phyloP scores from a whole-genome alignment of 495 filamentous ascomycete genomes.

The Penicillium fimorum region DNA sequence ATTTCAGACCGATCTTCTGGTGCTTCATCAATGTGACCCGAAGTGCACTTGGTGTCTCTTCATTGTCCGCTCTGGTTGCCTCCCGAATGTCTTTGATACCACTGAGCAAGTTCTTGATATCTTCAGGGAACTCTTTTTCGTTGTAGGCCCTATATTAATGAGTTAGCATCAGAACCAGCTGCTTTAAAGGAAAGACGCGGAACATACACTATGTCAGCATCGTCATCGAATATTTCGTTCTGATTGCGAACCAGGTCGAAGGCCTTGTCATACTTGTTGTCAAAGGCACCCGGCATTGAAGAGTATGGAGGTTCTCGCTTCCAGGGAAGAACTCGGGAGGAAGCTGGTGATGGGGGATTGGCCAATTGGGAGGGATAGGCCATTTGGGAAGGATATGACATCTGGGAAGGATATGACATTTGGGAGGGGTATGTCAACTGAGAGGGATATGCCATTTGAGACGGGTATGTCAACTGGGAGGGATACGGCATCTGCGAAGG shows the following conservation, averaged over 20 bases:
- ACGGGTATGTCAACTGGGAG: background rate
- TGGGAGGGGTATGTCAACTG: slow-evolving; percentile 8
- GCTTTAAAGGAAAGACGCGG: slow-evolving; percentile 2
- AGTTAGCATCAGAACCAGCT: slow-evolving; percentile 6
- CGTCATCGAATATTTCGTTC: slow-evolving; percentile 17
- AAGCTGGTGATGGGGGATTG: background rate
- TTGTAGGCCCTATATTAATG: slow-evolving; percentile 16
- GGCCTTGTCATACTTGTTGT: slow-evolving; percentile 2
- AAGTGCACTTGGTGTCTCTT: slow-evolving; percentile 73
- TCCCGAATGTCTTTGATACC: slow-evolving; percentile 76
- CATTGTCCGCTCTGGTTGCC: slow-evolving; percentile 59
- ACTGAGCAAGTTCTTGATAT: slow-evolving; percentile 65
- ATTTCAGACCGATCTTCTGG: slow-evolving; percentile 77
- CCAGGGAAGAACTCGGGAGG: background rate
- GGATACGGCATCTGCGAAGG: background rate
- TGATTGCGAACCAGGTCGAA: slow-evolving; percentile 24
- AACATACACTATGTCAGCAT: slow-evolving; percentile 20
- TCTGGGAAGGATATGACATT: background rate
- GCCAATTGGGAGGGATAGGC: background rate
- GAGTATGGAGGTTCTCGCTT: background rate
- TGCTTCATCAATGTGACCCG: slow-evolving; percentile 73
- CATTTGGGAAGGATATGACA: background rate
- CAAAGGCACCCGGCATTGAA: background rate
- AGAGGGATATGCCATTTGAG: background rate
- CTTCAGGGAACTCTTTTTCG: slow-evolving; percentile 42